Evolutionary conservation across 768 basidiomycete species (phyloP), one percentile per base, ranked within the genome.

Genomic region (Mycena olivaceomarginata): DNA sequence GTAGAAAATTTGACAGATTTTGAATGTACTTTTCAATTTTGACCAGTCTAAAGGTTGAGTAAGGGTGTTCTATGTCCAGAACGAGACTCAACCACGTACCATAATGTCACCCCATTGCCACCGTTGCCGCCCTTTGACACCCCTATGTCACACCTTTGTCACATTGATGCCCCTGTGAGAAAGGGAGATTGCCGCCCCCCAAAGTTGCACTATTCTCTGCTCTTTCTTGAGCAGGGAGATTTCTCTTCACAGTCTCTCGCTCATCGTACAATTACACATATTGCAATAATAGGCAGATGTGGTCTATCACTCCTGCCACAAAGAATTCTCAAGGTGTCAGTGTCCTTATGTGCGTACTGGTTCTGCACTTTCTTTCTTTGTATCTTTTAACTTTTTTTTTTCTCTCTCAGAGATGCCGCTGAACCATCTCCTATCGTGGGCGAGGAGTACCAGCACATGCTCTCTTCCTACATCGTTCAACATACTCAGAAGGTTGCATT

Each of bases 121-220:
- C 43, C 4, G 13, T 59, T 59, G 57, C 57, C 57, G 25, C 57
- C 57, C 57, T 59, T 59, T n/a, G 57, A 59, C n/a, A 22, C 22
- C 57, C 57, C 57, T 22, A 59, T 59, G 22, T 59, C 57, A 59
- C 57, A 59, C n/a, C n/a, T 25, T 31, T 15, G 57, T 59, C 57
- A 59, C 22, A 59, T 9, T 10, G 57, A 59, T 8, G n/a, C 2
- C 22, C 22, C 57, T n/a, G 7, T 31, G 57, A 45, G 43, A 5
- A 22, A 22, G 57, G 22, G 15, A 59, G 57, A 59, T 22, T 59
- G 57, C n/a, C 8, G 25, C 57, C 57, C 57, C 57, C 43, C n/a
- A 45, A 45, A 45, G 43, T 45, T 45, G 31, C 31, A 31, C 31
- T 31, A 31, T 31, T 31, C 31, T 31, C 31, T 31, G 31, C 31